Percentiles rank a stretch among this genome's conserved stretches.
Evolutionary conservation across 2,329 filamentous ascomycete genomes (phyloP).

Genomic region (Monilinia aucupariae): DNA sequence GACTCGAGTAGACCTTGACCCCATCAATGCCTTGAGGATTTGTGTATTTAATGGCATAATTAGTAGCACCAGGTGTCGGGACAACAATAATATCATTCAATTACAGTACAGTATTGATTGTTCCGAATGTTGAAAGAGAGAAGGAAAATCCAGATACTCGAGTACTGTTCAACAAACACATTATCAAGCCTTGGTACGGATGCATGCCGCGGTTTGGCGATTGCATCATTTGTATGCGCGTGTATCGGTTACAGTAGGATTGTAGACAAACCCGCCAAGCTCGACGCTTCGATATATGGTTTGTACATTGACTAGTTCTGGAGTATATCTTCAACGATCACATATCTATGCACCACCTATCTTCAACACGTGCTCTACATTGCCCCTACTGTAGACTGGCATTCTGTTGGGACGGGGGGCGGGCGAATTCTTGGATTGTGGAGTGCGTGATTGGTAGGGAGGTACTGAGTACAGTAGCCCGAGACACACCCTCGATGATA

Average conservation of each 20-base stretch:
- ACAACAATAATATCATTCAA: too few species aligned
- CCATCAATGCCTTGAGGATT: too few species aligned
- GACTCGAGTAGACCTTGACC: too few species aligned
- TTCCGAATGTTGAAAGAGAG: not conserved
- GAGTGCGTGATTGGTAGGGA: not conserved
- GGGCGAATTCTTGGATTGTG: conserved; percentile 10
- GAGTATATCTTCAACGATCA: not conserved
- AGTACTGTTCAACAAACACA: too few species aligned
- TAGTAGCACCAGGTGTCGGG: too few species aligned
- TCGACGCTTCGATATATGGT: not conserved
- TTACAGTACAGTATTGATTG: not conserved
- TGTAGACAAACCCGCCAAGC: not conserved
- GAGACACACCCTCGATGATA: not conserved
- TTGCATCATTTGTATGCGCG: not conserved
- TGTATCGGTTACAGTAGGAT: not conserved
- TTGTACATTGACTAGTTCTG: too few species aligned
- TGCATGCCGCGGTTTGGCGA: not conserved
- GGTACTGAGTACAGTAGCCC: too few species aligned
- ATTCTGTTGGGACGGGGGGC: not conserved
- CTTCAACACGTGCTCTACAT: not conserved
- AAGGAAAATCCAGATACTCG: not conserved
- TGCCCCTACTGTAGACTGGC: not conserved
- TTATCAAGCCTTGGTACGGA: too few species aligned
- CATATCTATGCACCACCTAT: not conserved
- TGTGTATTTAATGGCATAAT: too few species aligned